Base-by-base conservation (phyloP, 2,329 filamentous ascomycete genomes). In the Coleophoma eucalyptorum region DNA sequence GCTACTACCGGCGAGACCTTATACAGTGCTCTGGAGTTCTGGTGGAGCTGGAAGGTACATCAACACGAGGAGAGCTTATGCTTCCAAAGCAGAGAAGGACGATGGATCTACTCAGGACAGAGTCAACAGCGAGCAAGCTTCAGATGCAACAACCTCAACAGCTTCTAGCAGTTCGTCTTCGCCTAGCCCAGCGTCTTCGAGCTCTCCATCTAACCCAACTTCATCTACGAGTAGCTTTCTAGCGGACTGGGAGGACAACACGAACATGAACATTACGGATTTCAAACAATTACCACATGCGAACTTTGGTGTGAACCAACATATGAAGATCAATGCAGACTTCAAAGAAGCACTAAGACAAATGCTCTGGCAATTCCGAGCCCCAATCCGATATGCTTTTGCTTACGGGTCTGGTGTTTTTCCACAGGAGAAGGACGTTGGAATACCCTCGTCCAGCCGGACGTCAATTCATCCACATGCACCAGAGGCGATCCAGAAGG, bases 371-470 rank as follows among this genome's bases (percentile, higher is more conserved):
- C 83, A 95, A 63, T 97, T 99, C 69, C 80, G 86, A 47, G 93
- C 94, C 1, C 93, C 94, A 0, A 96, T 99, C 58, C 84, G 92
- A 50, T 97, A 97, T 73, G 93, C 92, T 13, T 96, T 99, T 68
- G 94, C 94, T 2, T 99, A 99, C 65, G 94, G 94, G 19, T 97
- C 93, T 5, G 94, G 94, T 4, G 94, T 99, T 10, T 99, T 99
- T 64, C 85, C 92, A 0, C 94, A 99, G 67, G 74, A 74, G 19
- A 73, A 69, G 52, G 65, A 69, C n/a, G 26, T 21, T 12, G 42
- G 42, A 67, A 70, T 49, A 73, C 74, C 45, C 79, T 73, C 54
- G 73, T 84, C 46, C 74, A 81, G 76, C 73, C 57, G 76, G 70
- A 52, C 62, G 15, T 82, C 84, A 18, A 81, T 92, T 20, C 93